Conservation (phyloP, 108 stramenopile species). For the Stephanodiscus triporus region DNA sequence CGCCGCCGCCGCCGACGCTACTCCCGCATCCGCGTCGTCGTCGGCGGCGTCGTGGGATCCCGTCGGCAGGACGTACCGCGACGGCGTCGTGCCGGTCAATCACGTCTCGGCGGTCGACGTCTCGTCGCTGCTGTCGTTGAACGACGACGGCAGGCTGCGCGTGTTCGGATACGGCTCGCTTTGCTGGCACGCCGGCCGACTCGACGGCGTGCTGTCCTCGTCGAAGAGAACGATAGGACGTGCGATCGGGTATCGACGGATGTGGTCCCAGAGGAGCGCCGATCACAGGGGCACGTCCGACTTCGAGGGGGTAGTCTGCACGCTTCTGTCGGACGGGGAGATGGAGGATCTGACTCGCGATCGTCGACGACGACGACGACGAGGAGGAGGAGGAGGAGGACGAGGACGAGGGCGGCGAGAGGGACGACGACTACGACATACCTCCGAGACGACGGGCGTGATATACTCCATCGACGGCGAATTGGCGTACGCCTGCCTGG, state of each 20-base stretch:
- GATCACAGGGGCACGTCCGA: constrained; percentile 80
- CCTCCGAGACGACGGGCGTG: constrained; percentile 75
- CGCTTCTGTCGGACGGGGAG: constrained; percentile 76
- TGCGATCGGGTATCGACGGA: constrained; percentile 71
- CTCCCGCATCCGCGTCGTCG: too few relatives aligned
- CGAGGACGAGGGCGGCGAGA: neutral
- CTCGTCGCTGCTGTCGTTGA: constrained; percentile 46
- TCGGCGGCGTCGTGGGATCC: constrained; percentile 59
- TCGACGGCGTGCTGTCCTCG: constrained; percentile 60
- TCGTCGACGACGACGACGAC: neutral
- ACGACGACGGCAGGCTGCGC: constrained; percentile 50
- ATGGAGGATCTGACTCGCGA: constrained; percentile 25
- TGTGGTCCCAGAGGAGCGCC: constrained; percentile 82
- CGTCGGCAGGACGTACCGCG: constrained; percentile 67
- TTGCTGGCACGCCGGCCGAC: constrained; percentile 84
- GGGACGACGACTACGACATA: neutral
- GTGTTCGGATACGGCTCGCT: constrained; percentile 88
- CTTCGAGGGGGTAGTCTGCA: constrained; percentile 88
- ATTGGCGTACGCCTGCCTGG: constrained; percentile 74
- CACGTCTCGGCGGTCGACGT: constrained; percentile 47
- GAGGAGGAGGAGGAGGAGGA: neutral
- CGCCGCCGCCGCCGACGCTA: too few relatives aligned
- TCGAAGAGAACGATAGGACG: constrained; percentile 39
- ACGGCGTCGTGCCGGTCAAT: constrained; percentile 61
- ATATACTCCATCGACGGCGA: constrained; percentile 70